Base-by-base conservation (phyloP, 2,329 filamentous ascomycete genomes). In the Epichloe uncinata region DNA sequence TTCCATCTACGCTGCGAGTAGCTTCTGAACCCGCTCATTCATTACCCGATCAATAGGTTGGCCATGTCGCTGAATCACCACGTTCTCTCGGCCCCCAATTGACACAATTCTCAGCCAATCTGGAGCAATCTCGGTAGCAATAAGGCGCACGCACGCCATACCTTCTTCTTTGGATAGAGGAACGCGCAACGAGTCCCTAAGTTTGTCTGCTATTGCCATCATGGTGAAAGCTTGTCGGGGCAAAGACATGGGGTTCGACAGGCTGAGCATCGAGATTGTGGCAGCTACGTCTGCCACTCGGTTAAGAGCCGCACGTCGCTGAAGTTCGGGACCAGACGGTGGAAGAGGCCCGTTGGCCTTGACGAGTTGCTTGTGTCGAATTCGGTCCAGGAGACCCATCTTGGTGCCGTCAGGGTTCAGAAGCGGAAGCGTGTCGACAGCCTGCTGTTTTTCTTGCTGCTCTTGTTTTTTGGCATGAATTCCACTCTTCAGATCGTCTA, bases 341-440 rank as follows among this genome's bases (percentile, higher is more conserved):
- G 82, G 79, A 0, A 74, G 63, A 4, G 73, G 63, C 61, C 82
- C 86, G 46, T 67, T 70, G 8, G 70, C 64, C 56, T 75, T 75
- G 62, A 77, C 71, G 56, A 74, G 65, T 56, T 85, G 78, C 69
- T 91, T 91, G 49, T 76, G 73, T 54, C 84, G 82, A 55, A 94
- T 78, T 45, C 85, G 82, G 63, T 90, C 85, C 51, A 93, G 73
- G 22, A 94, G 77, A 48, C 78, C 79, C 69, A 84, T 81, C 67
- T 81, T 73, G 43, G 66, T 64, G 42, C 68, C 72, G 46, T 72
- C 70, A 1, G 68, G 54, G 52, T 73, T 74, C 37, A 67, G 55
- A 50, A 65, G 56, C 0, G 63, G 56, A 15, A 15, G 3, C 2
- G 41, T 42, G 16, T 42, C 45, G 53, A 64, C 58, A 13, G 62